phyloP scores from a whole-genome alignment of 164 flowering plant species.

The Platanus orientalis region DNA sequence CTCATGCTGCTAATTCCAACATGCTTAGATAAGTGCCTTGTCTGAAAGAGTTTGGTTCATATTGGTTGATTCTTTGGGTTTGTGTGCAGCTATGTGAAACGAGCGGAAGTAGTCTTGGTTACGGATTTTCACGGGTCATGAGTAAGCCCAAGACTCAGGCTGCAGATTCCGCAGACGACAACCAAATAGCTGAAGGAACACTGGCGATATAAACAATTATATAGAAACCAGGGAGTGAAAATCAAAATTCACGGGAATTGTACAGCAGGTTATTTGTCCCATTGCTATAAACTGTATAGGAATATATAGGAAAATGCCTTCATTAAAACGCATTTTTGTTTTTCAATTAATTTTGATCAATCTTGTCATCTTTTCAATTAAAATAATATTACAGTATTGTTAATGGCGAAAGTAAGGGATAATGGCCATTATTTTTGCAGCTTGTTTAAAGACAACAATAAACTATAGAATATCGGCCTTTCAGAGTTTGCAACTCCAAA shows the following conservation, averaged over 20 bases:
- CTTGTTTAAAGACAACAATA: too few species aligned
- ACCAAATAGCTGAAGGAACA: constrained; percentile 67
- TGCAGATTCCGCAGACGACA: constrained; percentile 66
- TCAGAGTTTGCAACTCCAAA: too few species aligned
- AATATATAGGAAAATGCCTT: not conserved
- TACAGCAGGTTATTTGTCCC: constrained; percentile 17
- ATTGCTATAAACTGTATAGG: constrained; percentile 16
- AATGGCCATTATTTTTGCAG: too few species aligned
- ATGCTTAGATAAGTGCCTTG: not conserved
- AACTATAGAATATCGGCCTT: too few species aligned
- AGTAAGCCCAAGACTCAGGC: constrained; percentile 54
- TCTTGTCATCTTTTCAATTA: too few species aligned
- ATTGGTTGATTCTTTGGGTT: not conserved
- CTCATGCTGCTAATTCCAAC: not conserved
- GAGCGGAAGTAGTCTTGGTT: constrained; percentile 94
- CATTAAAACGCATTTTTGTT: too few species aligned
- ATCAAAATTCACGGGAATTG: constrained; percentile 6
- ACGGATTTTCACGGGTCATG: constrained; percentile 67
- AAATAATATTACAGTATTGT: too few species aligned
- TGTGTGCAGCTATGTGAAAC: constrained; percentile 73
- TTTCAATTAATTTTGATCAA: too few species aligned
- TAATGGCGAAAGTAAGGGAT: too few species aligned
- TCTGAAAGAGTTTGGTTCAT: too few species aligned
- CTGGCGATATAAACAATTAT: constrained; percentile 49
- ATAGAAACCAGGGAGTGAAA: not conserved